Evolutionary conservation across 345 rosid species (phyloP), one percentile per base, ranked within the genome.

Genomic region (Populus simonii): DNA sequence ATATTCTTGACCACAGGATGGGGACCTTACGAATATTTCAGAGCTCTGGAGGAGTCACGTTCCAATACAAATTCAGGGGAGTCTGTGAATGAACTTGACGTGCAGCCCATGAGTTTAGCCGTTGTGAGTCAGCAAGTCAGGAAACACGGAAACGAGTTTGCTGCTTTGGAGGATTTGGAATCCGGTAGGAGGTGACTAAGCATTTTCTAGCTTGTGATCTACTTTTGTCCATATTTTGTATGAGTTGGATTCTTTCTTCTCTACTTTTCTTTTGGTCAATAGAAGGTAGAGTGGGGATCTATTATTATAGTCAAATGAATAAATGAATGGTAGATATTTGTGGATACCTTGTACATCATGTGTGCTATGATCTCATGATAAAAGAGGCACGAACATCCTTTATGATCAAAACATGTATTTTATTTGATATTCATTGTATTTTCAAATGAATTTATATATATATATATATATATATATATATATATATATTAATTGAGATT

Each of bases 11-110:
- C 22, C 38, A 36, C 83, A 70, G 94, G 92, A 72, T 92, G 92
- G 92, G 85, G 92, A 17, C 92, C 97, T 13, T 90, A 88, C 9
- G 97, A 91, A 6, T 91, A 90, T 70, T 90, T 87, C 66, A 78
- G 15, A 74, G 97, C 97, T n/a, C 45, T 82, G 12, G 87, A 86
- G 77, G 90, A 84, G 59, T 72, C 89, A 53, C 83, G 80, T 72
- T 20, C 39, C 13, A 31, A 68, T 20, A 6, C 57, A 23, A 73
- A 78, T 17, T 17, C 31, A 71, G 79, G 25, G 71, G 87, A 75
- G 36, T 8, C 83, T 27, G 15, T 61, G 23, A 82, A 66, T 80
- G 66, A 80, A 62, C 73, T 74, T 0, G 20, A 63, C 27, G 55
- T 22, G 76, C 84, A 49, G 45, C 18, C 79, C 29, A 66, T 66